Conservation (phyloP, 495 filamentous ascomycete genomes). For the Tuber aestivum region DNA sequence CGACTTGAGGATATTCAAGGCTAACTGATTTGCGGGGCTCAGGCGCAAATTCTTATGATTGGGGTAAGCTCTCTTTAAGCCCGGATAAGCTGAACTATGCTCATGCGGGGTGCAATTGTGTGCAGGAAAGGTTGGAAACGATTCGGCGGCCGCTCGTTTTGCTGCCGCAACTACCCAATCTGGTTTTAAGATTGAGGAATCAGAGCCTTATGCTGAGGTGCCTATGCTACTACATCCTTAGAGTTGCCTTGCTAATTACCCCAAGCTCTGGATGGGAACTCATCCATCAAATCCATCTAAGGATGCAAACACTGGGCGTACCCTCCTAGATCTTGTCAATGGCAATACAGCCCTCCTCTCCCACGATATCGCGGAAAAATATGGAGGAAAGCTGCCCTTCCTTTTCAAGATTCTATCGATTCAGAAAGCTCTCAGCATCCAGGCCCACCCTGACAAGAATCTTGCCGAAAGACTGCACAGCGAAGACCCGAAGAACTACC, state of each 20-base stretch:
- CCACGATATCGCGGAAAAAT: conserved; percentile 60
- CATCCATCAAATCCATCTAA: conserved; percentile 92
- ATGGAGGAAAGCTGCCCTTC: conserved; percentile 79
- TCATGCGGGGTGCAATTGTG: conserved; percentile 36
- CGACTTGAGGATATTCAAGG: conserved; percentile 2
- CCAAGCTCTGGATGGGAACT: conserved; percentile 96
- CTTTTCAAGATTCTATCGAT: conserved; percentile 96
- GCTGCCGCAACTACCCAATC: conserved; percentile 67
- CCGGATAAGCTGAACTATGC: conserved; percentile 13
- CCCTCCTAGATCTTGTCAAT: conserved; percentile 81
- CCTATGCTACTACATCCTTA: conserved; percentile 14
- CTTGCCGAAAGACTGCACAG: conserved; percentile 83
- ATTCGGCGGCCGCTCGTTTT: conserved; percentile 72
- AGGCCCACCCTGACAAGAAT: conserved; percentile 97
- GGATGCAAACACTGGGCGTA: conserved; percentile 75
- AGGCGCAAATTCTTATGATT: conserved; percentile 97
- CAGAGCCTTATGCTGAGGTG: conserved; percentile 86
- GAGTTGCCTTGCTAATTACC: not conserved
- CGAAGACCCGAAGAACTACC: conserved; percentile 86
- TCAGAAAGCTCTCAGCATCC: conserved; percentile 88
- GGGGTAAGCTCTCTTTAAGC: conserved; percentile 55
- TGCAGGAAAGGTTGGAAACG: conserved; percentile 68
- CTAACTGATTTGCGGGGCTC: conserved; percentile 29
- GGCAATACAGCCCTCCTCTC: conserved; percentile 80
- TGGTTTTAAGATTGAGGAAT: conserved; percentile 68